Evolutionary conservation across 805 yeast genomes (phyloP).

Genomic region (Saccharomycopsis fermentans): DNA sequence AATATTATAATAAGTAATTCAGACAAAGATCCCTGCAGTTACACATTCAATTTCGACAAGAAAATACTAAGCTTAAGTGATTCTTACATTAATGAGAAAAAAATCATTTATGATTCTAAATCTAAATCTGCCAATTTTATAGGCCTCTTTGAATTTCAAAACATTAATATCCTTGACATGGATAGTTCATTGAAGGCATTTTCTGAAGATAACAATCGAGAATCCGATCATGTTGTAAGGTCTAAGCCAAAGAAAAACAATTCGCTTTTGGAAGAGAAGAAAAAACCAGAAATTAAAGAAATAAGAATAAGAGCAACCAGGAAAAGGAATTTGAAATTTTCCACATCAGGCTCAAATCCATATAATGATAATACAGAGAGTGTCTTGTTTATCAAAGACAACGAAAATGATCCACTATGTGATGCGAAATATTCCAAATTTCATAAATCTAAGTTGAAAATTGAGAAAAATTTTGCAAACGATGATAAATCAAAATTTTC

Average conservation of each 20-base stretch:
- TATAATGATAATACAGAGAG: background rate
- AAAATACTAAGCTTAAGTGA: background rate
- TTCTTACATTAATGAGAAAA: background rate
- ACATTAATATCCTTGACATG: background rate
- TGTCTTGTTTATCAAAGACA: background rate
- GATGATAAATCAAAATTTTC: constrained; percentile 12
- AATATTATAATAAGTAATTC: background rate
- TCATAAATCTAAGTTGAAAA: constrained; percentile 17
- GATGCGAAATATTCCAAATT: constrained; percentile 6
- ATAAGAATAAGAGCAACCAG: background rate
- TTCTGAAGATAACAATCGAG: background rate
- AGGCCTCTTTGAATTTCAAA: background rate
- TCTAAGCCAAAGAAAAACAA: background rate
- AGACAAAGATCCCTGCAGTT: background rate
- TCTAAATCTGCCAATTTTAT: background rate
- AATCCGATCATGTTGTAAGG: background rate
- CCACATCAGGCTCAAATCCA: background rate
- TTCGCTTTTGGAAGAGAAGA: background rate
- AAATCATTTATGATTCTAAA: background rate
- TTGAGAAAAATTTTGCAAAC: constrained; percentile 16
- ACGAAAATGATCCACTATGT: constrained; percentile 12
- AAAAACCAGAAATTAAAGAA: background rate
- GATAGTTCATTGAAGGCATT: background rate
- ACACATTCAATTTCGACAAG: background rate
- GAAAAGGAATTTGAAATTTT: background rate